Evolutionary conservation across 1,284 basidiomycete genomes (phyloP), one percentile per base, ranked within the genome.

Genomic region (Uromyces viciae-fabae): DNA sequence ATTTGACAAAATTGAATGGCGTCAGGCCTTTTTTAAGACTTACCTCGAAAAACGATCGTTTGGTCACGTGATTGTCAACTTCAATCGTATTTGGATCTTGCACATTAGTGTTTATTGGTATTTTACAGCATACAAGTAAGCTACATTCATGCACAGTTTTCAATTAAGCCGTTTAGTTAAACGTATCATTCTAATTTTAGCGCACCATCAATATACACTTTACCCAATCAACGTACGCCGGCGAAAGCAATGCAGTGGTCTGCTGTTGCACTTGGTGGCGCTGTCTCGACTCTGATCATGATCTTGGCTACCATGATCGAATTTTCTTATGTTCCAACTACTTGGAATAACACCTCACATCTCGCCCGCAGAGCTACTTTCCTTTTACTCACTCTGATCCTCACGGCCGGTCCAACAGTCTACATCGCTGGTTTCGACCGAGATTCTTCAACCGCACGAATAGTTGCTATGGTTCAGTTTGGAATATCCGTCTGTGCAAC

Each of bases 11-110:
- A 91, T 98, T 84, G 94, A 98, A 83, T 98, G 95, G 95, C 92
- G 92, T 84, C 89, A 91, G 49, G 94, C 92, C 0, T 97, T 97
- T 87, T 95, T 95, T 92, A 98, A 98, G 89, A 98, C 95, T 0
- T 98, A 97, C 87, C 93, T 91, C 83, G 95, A 98, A 87, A 94
- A 94, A 85, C 93, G 95, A 56, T 95, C 94, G 0, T 93, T 95
- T 86, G 91, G 94, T 81, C 95, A 98, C 86, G 89, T 97, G 0
- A 89, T 98, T 81, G 94, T 97, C 88, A 97, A 98, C 88, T 98
- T 98, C 88, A 98, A 97, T 88, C 93, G 95, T 78, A 93, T 98
- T 84, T 98, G 95, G 95, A 92, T 97, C 85, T 91, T 95, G 81
- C 95, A 98, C 87, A 89, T 98, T 81, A 90, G 94, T 52, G 87